A percentile compares a stretch with the other conserved stretches of the same genome.
phyloP scores from a whole-genome alignment of 371 early-diverging fungal species.

The Mucor ambiguus region DNA sequence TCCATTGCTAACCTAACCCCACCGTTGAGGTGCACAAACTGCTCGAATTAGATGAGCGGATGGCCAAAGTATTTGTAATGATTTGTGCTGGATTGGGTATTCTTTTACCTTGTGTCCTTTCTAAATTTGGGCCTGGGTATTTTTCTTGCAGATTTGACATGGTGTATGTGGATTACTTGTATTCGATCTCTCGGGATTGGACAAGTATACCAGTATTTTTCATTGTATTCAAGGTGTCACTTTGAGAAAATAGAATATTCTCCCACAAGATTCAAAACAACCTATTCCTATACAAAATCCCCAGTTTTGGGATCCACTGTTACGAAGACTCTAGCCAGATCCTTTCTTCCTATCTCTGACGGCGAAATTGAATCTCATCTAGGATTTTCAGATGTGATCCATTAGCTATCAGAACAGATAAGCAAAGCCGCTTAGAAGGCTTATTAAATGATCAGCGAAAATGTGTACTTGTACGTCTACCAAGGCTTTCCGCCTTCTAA shows the following conservation, averaged over 20 bases:
- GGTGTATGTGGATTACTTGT: not conserved
- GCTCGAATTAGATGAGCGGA: not conserved
- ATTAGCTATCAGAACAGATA: not conserved
- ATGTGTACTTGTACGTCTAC: not conserved
- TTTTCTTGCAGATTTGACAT: not conserved
- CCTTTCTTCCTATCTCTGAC: not conserved
- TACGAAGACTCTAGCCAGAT: not conserved
- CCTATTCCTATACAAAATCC: not conserved
- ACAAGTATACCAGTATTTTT: not conserved
- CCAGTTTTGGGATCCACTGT: not conserved
- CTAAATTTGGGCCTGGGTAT: constrained; percentile 22
- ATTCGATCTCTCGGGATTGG: not conserved
- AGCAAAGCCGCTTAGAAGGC: not conserved
- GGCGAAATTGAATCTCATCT: not conserved
- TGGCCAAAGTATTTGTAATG: constrained; percentile 18
- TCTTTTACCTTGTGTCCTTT: constrained; percentile 23
- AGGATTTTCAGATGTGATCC: not conserved
- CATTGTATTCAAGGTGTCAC: not conserved
- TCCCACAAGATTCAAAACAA: not conserved
- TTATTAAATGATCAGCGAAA: not conserved
- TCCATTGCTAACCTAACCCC: constrained; percentile 4
- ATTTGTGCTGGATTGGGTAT: constrained; percentile 14
- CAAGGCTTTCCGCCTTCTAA: not conserved
- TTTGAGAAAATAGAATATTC: not conserved
- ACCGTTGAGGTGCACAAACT: not conserved